A percentile compares a stretch with the other conserved stretches of the same genome.
Conservation (phyloP, 768 basidiomycete genomes). For the Royoungia palumana region DNA sequence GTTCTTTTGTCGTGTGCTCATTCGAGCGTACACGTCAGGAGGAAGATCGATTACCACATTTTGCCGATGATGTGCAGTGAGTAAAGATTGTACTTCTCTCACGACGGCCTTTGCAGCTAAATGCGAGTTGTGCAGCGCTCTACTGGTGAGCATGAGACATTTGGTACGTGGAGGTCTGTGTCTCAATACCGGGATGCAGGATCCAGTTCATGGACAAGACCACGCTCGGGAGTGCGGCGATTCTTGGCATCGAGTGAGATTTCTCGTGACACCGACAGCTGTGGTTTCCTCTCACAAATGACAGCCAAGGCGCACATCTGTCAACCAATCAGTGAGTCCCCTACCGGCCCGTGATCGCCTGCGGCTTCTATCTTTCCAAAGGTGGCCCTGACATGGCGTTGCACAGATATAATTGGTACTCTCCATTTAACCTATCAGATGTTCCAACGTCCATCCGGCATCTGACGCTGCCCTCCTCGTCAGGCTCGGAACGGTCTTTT, state of each 20-base stretch:
- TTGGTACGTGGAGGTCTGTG: not conserved
- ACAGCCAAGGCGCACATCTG: conserved; percentile 57
- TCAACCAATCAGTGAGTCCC: conserved; percentile 65
- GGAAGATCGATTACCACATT: conserved; percentile 66
- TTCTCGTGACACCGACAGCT: not conserved
- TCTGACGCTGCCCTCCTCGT: not conserved
- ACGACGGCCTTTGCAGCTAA: not conserved
- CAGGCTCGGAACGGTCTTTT: conserved; percentile 77
- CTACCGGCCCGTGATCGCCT: not conserved
- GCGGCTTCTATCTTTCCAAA: not conserved
- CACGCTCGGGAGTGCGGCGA: conserved; percentile 62
- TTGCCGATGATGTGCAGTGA: conserved; percentile 70
- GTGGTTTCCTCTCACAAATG: not conserved
- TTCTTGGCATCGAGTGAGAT: conserved; percentile 64
- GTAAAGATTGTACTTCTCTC: conserved; percentile 23
- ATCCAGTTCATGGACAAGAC: conserved; percentile 82
- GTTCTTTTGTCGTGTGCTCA: not conserved
- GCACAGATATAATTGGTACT: conserved; percentile 62
- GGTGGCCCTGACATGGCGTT: not conserved
- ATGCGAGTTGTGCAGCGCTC: conserved; percentile 37
- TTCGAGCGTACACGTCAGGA: conserved; percentile 25
- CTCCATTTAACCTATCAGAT: not conserved
- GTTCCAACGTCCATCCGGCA: too few relatives aligned
- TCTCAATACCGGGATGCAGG: conserved; percentile 32
- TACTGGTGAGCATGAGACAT: conserved; percentile 45